Conservation (phyloP, 1,284 basidiomycete genomes). For the Sutorius eximius region DNA sequence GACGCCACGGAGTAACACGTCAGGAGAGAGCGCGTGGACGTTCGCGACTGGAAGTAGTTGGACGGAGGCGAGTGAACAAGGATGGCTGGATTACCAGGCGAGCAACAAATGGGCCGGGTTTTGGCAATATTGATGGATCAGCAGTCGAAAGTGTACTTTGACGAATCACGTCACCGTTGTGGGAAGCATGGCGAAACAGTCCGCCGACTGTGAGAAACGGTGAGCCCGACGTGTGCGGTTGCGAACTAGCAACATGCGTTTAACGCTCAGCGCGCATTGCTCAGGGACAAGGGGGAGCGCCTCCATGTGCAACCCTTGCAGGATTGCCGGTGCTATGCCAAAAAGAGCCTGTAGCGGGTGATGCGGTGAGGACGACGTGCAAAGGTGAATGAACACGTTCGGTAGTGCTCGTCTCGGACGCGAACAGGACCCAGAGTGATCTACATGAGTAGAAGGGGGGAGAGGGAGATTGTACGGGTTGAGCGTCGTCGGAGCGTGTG, state of each 20-base stretch:
- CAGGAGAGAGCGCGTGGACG: conserved; percentile 23
- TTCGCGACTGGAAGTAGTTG: conserved; percentile 15
- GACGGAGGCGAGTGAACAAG: not conserved
- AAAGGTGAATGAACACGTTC: not conserved
- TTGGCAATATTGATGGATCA: conserved; percentile 13
- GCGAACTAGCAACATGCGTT: not conserved
- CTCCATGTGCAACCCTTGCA: not conserved
- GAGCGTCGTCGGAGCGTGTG: not conserved
- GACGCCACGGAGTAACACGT: conserved; percentile 22
- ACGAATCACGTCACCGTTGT: not conserved
- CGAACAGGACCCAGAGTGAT: not conserved
- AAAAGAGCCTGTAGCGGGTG: not conserved
- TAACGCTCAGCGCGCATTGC: not conserved
- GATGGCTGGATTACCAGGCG: conserved; percentile 3
- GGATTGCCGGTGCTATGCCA: not conserved
- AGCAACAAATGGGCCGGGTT: conserved; percentile 24
- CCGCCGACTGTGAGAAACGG: not conserved
- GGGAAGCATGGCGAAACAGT: not conserved
- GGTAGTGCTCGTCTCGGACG: not conserved
- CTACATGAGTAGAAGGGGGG: not conserved
- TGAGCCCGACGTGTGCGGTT: not conserved
- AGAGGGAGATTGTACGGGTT: not conserved
- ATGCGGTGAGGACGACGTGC: not conserved
- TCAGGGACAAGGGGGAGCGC: too few species aligned
- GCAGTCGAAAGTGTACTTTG: not conserved